Percentiles rank a stretch among this genome's conserved stretches.
These are phyloP conservation scores for Meira nashicola DNA, from an alignment of 1,284 basidiomycete genomes.

Conservation along the genomic window DNA sequence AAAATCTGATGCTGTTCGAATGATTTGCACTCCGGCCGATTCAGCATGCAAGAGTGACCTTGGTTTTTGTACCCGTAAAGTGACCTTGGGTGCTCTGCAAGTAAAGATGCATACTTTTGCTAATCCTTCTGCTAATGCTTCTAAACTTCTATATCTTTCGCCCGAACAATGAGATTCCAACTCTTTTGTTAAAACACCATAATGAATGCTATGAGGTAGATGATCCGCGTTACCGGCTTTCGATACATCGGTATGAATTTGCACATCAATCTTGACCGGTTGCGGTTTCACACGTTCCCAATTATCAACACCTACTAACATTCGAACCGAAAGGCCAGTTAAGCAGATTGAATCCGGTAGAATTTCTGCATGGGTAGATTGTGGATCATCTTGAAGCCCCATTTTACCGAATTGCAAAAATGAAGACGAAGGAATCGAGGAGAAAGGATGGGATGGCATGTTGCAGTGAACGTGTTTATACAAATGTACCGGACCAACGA, in stretches of 20 bases:
- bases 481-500: too few relatives aligned
- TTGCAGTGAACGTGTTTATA: too few relatives aligned
- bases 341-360: slow-evolving; percentile 43
- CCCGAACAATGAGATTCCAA: slow-evolving; percentile 40
- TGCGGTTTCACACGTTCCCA: slow-evolving; percentile 55
- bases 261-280: slow-evolving; percentile 61
- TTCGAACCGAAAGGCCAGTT: slow-evolving; percentile 40
- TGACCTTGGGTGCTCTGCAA: slow-evolving; percentile 55
- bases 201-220: slow-evolving; percentile 59
- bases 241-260: slow-evolving; percentile 61
- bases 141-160: slow-evolving; percentile 27
- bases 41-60: slow-evolving; percentile 61
- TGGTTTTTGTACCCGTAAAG: slow-evolving; percentile 58
- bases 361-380: background rate
- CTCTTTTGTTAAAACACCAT: slow-evolving; percentile 46
- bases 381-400: background rate
- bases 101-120: slow-evolving; percentile 56
- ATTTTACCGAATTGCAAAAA: background rate
- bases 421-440: background rate
- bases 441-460: too few relatives aligned
- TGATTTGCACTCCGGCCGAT: slow-evolving; percentile 56
- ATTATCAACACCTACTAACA: slow-evolving; percentile 44
- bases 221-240: slow-evolving; percentile 61
- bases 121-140: slow-evolving; percentile 53
- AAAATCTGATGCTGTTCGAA: slow-evolving; percentile 32